Base-by-base conservation (phyloP, 2,329 filamentous ascomycete species). In the Fusarium sp. region DNA sequence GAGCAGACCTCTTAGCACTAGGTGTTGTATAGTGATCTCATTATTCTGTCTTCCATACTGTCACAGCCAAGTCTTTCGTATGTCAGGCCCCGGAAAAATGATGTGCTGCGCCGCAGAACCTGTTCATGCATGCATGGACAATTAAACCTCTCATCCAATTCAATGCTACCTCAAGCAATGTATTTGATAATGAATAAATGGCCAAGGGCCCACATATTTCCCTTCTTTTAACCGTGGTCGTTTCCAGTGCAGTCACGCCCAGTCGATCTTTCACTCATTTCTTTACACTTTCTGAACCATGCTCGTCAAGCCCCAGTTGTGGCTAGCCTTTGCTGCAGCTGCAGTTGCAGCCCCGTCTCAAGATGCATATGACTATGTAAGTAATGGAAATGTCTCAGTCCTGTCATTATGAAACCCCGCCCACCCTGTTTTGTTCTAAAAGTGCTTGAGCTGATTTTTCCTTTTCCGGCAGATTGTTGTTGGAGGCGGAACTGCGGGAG, bases 401-500 rank as follows among this genome's bases (percentile, higher is more conserved):
- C 16, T 5, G 23, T 20, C 23, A 21, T 20, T 16, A 51, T 41
- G 48, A 51, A 51, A 27, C 48, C 21, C 32, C 13, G 1, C 48
- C 47, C 21, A 16, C 21, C 18, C 14, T 20, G 18, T 20, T 20
- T 13, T 7, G 14, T 4, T 51, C 8, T 41, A n/a, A 3, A 47
- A 21, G 34, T 20, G n/a, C 21, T 23, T 16, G 20, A 12, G 3
- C 41, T 65, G 27, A 65, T 41, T 27, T 23, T 32, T 3, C 7
- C 18, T 13, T 20, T 11, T 37, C 30, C 13, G 48, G 4, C 9
- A 65, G 62, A 72, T 79, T 21, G 71, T 79, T n/a, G 65, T 77
- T 3, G 77, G 77, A 12, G 77, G 77, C 4, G 77, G 77, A 2
- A 77, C 77, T 5, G 74, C 75, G 9, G 77, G 77, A 11, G 69